Percentiles rank a stretch among this genome's conserved stretches.
These are phyloP conservation scores for Fraxinus paxiana DNA, from an alignment of 305 asterid genomes.

Conservation along the genomic window DNA sequence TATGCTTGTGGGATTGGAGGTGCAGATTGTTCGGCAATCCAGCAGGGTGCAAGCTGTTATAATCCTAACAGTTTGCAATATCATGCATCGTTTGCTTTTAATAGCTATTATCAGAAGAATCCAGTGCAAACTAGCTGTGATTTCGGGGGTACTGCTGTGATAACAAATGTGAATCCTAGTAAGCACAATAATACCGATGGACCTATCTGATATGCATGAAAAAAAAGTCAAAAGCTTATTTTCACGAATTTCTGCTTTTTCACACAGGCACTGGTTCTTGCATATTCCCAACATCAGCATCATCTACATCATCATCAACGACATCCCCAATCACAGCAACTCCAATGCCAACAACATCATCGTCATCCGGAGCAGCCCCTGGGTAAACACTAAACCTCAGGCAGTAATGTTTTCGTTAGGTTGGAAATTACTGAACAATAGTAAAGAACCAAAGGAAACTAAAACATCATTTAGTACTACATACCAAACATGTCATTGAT, in stretches of 20 bases:
- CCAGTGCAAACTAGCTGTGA: constrained; percentile 63
- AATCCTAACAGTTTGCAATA: constrained; percentile 55
- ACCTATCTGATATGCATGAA: not conserved
- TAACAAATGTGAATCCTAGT: constrained; percentile 71
- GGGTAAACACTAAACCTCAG: constrained; percentile 21
- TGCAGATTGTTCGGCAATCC: constrained; percentile 68
- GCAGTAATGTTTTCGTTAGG: not conserved
- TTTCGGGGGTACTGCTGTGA: constrained; percentile 59
- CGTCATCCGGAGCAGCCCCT: constrained; percentile 35
- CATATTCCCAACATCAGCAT: constrained; percentile 24
- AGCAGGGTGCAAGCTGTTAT: constrained; percentile 64
- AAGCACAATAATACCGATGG: constrained; percentile 22
- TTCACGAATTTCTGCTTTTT: not conserved
- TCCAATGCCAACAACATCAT: constrained; percentile 31
- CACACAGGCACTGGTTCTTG: constrained; percentile 40
- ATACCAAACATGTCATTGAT: not conserved
- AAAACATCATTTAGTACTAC: not conserved
- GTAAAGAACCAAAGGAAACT: not conserved
- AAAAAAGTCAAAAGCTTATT: not conserved
- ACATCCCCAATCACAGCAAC: constrained; percentile 17
- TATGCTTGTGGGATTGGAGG: constrained; percentile 79
- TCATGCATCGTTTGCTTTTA: constrained; percentile 82
- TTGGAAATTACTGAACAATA: not conserved
- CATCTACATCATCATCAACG: constrained; percentile 24
- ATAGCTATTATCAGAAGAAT: constrained; percentile 63